Base-by-base conservation (phyloP, 441 rosid genomes). In the Cnidoscolus chayamansa region DNA sequence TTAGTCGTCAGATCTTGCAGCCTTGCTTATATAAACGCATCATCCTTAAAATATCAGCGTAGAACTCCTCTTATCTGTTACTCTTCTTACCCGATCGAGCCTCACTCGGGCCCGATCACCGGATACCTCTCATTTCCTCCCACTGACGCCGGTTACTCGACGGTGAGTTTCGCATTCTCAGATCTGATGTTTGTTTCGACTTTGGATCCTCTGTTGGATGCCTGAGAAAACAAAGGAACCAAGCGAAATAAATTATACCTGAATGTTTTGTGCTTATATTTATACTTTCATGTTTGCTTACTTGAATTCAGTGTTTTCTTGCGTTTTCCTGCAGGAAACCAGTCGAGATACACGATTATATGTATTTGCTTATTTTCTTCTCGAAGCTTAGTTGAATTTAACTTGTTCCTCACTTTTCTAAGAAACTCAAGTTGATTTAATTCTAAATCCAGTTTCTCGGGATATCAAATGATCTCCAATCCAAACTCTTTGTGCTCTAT, bases 1-100 rank as follows among this genome's bases (percentile, higher is more conserved):
- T 43, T 68, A 76, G 71, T 84, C 82, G 85, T 82, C 53, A 68
- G 85, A 84, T 84, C 75, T 56, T 40, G 40, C 11, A 0, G 15
- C 25, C 59, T 57, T 32, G 50, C 60, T 19, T 76, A 70, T 70
- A 70, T 56, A 70, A 32, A 53, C 40, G 3, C 60, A 16, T n/a
- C 20, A 10, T 12, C 10, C 16, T 25, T 5, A 0, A 0, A 15
- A 0, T 13, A 58, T 70, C 57, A 19, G 62, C 63, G 5, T 0
- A 2, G 15, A 54, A 7, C 16, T n/a, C n/a, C 43, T 13, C 16
- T 1, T 53, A 7, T 17, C 0, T 0, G 11, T 31, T 13, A 32
- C 30, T 35, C 17, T 8, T 10, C 45, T 51, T 45, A 7, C n/a
- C 20, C 31, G 47, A 60, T 32, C 55, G 47, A 30, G 58, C 60